Evolutionary conservation across 2,329 filamentous ascomycete genomes (phyloP).

Genomic region (Bipolaris cookei): DNA sequence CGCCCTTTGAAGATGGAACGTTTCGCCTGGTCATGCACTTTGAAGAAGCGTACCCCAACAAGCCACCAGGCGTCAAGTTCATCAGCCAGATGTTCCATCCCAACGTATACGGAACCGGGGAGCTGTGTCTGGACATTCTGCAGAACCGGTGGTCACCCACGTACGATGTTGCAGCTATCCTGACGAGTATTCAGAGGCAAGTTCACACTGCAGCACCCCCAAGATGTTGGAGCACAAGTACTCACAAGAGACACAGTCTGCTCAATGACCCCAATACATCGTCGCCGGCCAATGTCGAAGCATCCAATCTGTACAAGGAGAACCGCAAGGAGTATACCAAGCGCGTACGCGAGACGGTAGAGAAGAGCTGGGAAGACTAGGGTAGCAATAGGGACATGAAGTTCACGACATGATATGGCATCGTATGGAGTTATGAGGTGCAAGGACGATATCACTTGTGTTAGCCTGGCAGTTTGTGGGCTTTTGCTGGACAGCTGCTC

Average conservation of each 20-base stretch:
- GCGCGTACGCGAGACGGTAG: conserved; percentile 91
- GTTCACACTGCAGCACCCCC: conserved; percentile 8
- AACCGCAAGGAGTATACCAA: conserved; percentile 97
- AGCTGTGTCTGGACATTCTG: conserved; percentile 93
- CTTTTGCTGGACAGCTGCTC: conserved; percentile 22
- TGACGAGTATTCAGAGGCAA: conserved; percentile 97
- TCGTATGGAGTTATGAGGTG: conserved; percentile 29
- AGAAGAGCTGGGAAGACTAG: conserved; percentile 98
- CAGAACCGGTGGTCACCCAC: conserved; percentile 99
- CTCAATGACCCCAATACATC: conserved; percentile 99
- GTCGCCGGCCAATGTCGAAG: conserved; percentile 96
- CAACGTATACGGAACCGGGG: conserved; percentile 96
- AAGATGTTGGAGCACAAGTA: not conserved
- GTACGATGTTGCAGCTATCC: conserved; percentile 94
- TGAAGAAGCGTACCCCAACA: conserved; percentile 98
- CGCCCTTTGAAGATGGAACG: conserved; percentile 96
- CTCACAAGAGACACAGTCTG: conserved; percentile 63
- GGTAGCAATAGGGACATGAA: conserved; percentile 3
- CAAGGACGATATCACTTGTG: conserved; percentile 18
- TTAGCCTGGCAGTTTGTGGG: conserved; percentile 10
- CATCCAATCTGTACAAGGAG: conserved; percentile 97
- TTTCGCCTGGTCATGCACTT: conserved; percentile 99
- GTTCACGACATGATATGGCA: conserved; percentile 22
- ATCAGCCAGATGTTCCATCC: conserved; percentile 99
- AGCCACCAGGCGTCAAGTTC: conserved; percentile 96